phyloP scores from a whole-genome alignment of 2,329 filamentous ascomycete species.

The Sporothrix mexicana region DNA sequence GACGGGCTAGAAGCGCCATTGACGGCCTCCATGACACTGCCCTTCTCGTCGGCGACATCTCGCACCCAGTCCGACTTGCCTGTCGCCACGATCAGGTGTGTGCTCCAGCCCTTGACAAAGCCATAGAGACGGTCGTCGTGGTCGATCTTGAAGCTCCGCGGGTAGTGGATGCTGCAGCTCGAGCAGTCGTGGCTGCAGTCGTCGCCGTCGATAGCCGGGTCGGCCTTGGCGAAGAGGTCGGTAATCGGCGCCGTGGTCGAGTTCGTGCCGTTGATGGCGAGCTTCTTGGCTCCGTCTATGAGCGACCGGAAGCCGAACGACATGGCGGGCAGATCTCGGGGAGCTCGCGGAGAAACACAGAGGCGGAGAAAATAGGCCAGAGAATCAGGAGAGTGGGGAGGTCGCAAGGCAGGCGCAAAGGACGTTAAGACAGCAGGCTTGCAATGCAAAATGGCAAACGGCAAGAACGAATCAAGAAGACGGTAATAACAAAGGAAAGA shows the following conservation, averaged over 20 bases:
- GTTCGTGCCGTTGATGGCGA: conserved; percentile 41
- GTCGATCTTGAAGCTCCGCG: conserved; percentile 74
- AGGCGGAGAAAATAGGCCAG: background rate
- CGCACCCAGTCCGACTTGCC: conserved; percentile 94
- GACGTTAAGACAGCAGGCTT: too few species aligned
- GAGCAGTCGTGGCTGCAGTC: conserved; percentile 89
- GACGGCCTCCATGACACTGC: conserved; percentile 81
- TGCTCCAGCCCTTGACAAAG: conserved; percentile 82
- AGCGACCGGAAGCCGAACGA: conserved; percentile 52
- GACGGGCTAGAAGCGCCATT: conserved; percentile 61
- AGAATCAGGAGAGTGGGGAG: background rate
- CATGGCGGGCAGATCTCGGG: conserved; percentile 45
- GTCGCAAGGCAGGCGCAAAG: background rate
- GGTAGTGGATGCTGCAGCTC: conserved; percentile 78
- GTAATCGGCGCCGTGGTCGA: conserved; percentile 39
- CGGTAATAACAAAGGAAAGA: background rate
- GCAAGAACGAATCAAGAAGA: conserved; percentile 8
- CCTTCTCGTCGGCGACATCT: conserved; percentile 86
- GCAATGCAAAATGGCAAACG: background rate
- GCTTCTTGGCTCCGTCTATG: conserved; percentile 48
- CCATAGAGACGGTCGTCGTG: conserved; percentile 82
- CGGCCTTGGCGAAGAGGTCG: conserved; percentile 74
- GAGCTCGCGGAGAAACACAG: background rate
- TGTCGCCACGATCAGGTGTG: conserved; percentile 91
- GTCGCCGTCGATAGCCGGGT: conserved; percentile 80